These are phyloP conservation scores for Saprolegnia diclina DNA, from an alignment of 352 stramenopile species.

Conservation along the genomic window DNA sequence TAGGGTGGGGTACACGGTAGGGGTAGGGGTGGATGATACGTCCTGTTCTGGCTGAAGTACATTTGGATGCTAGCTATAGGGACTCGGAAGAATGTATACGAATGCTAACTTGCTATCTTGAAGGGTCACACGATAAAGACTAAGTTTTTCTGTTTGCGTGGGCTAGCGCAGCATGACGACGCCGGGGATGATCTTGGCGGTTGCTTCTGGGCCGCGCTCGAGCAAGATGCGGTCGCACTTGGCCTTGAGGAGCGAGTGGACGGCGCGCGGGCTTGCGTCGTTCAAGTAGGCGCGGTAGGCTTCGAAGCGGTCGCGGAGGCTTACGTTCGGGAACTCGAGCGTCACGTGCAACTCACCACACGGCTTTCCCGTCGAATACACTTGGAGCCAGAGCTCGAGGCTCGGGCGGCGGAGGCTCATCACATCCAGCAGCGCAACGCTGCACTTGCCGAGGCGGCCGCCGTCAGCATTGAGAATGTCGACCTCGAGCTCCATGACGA, in stretches of 20 bases:
- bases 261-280: neutral
- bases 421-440: neutral
- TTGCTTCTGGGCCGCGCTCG: neutral
- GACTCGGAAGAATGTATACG: too few species aligned
- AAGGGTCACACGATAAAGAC: too few species aligned
- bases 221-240: neutral
- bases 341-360: constrained; percentile 2
- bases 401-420: neutral
- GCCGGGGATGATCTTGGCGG: constrained; percentile 10
- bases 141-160: too few species aligned
- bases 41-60: too few species aligned
- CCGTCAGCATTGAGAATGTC: neutral
- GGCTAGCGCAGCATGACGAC: constrained; percentile 6
- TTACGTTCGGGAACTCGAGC: neutral
- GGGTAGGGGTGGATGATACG: too few species aligned
- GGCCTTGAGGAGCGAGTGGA: neutral
- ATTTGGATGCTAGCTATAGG: too few species aligned
- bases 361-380: neutral
- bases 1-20: too few species aligned
- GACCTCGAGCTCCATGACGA: constrained; percentile 8
- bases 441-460: neutral
- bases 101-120: too few species aligned
- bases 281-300: neutral
- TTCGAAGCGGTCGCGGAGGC: neutral
- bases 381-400: constrained; percentile 6